These are phyloP conservation scores for Thermochaetoides thermophila DNA, from an alignment of 495 filamentous ascomycete genomes.

Conservation along the genomic window DNA sequence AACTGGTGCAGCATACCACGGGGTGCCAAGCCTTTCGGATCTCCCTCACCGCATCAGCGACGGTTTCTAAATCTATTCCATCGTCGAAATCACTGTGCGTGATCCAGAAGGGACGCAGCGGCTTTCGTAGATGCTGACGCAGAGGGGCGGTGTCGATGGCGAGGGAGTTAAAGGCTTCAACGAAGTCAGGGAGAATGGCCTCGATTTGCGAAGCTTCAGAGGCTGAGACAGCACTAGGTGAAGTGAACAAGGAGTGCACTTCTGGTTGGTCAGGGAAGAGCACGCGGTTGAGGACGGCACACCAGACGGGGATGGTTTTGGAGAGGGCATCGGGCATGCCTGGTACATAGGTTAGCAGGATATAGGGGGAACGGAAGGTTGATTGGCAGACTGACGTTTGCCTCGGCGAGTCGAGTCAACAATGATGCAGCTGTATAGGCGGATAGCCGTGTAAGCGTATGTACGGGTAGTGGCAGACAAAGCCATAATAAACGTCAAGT, in stretches of 20 bases:
- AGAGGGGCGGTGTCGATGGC: slow-evolving; percentile 19
- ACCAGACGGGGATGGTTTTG: slow-evolving; percentile 93
- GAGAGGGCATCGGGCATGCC: slow-evolving; percentile 84
- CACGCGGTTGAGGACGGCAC: slow-evolving; percentile 63
- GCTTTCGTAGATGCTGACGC: slow-evolving; percentile 32
- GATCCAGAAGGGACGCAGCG: slow-evolving; percentile 50
- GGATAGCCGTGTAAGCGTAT: no score
- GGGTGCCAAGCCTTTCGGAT: slow-evolving; percentile 44
- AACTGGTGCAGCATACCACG: slow-evolving; percentile 70
- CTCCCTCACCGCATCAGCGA: slow-evolving; percentile 12
- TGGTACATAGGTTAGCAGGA: slow-evolving; percentile 10
- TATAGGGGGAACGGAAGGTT: background rate
- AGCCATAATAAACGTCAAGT: no score
- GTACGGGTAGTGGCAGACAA: no score
- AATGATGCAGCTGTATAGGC: slow-evolving; percentile 55
- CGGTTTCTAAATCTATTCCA: slow-evolving; percentile 6
- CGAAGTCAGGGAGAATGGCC: slow-evolving; percentile 48
- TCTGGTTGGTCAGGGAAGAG: slow-evolving; percentile 46
- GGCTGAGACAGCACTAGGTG: slow-evolving; percentile 47
- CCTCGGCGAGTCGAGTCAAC: slow-evolving; percentile 90
- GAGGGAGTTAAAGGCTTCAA: slow-evolving; percentile 39
- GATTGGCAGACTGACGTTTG: slow-evolving; percentile 39
- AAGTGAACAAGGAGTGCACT: slow-evolving; percentile 44
- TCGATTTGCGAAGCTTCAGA: slow-evolving; percentile 76
- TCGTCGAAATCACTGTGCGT: slow-evolving; percentile 23